Evolutionary conservation across 345 rosid species (phyloP).

Genomic region (Sisymbrium altissimum): DNA sequence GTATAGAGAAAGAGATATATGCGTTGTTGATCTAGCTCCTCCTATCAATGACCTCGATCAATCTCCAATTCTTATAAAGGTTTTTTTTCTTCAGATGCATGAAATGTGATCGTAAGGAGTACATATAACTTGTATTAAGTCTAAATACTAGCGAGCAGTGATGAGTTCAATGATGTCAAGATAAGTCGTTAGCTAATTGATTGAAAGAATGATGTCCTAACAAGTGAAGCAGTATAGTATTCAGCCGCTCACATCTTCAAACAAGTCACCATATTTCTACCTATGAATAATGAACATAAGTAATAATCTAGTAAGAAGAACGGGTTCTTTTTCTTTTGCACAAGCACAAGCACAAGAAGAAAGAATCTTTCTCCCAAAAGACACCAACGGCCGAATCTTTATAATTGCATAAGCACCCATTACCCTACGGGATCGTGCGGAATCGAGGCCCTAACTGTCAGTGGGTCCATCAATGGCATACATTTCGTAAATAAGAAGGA

Average conservation of each 20-base stretch:
- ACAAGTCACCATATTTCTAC: too few relatives aligned
- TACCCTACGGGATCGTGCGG: conserved; percentile 38
- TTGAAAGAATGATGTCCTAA: not conserved
- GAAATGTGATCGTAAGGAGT: not conserved
- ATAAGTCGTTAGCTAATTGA: not conserved
- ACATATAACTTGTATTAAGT: not conserved
- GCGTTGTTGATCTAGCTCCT: not conserved
- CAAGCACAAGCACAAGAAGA: not conserved
- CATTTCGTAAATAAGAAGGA: conserved; percentile 35
- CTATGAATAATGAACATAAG: not conserved
- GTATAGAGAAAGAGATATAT: not conserved
- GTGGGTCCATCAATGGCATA: conserved; percentile 54
- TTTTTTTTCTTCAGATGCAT: not conserved
- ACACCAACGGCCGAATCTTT: not conserved
- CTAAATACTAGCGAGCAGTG: not conserved
- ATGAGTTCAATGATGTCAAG: not conserved
- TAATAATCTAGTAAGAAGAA: not conserved
- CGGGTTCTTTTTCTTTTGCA: not conserved
- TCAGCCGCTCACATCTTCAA: not conserved
- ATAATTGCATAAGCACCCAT: conserved; percentile 32
- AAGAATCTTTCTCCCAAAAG: not conserved
- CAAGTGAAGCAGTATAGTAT: too few relatives aligned
- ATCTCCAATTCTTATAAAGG: not conserved
- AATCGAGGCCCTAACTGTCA: conserved; percentile 76
- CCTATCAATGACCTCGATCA: too few relatives aligned